Base-by-base conservation (phyloP, 139 green algal species). In the Spirogloea muscicola region DNA sequence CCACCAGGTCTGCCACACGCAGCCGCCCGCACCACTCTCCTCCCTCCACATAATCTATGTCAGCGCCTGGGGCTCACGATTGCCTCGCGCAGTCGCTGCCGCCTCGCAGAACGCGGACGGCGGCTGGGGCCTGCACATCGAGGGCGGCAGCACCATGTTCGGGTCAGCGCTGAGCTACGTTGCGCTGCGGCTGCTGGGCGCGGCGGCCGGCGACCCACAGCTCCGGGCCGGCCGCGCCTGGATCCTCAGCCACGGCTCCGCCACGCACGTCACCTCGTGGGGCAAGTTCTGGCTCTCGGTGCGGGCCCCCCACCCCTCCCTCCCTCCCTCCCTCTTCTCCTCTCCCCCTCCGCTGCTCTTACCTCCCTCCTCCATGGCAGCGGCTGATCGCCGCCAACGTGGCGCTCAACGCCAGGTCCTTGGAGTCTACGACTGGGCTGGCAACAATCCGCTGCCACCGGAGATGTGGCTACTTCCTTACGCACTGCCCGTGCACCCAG, bases 391-490 rank as follows among this genome's bases (percentile, higher is more conserved):
- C n/a, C n/a, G n/a, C n/a, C n/a, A n/a, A n/a, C n/a, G n/a, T n/a
- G n/a, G 52, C n/a, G n/a, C n/a, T n/a, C n/a, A n/a, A n/a, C n/a
- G n/a, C n/a, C 72, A 80, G 72, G 72, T 97, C 36, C 83, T 99
- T 62, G 94, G 94, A 2, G 87, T 92, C 27, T 96, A 96, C 81
- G 82, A 79, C 34, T 99, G 93, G 48, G 39, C 65, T 1, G 82
- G 82, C 25, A 67, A 76, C 25, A 86, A 86, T 67, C 82, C 76
- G 0, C 33, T 86, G 60, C 88, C 93, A 0, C 94, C 95, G 0
- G 94, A 98, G 85, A 97, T 96, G 87, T 99, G 94, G 94, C 84
- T 98, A 58, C 86, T 99, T 82, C 95, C 95, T 2, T 96, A 97
- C 84, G 74, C 38, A 7, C 58, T 86, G 31, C 43, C 49, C 16